Evolutionary conservation across 2,329 filamentous ascomycete genomes (phyloP), one percentile per base, ranked within the genome.

Genomic region (Lachnellula subtilissima): DNA sequence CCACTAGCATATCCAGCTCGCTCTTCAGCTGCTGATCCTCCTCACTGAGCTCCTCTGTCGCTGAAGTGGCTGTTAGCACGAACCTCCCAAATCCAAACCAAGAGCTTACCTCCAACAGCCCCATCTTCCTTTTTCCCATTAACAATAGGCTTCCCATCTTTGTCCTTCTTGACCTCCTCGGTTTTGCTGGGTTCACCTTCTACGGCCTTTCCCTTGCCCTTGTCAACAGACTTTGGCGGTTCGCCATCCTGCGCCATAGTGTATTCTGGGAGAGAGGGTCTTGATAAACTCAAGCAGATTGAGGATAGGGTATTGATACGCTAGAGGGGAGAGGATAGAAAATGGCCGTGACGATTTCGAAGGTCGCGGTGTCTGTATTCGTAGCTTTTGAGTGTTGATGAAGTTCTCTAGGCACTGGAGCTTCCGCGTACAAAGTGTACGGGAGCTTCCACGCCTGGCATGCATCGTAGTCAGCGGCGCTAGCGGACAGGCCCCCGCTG

Each of bases 21-120:
- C 83, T 92, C 80, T 99, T 99, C 70, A 99, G 85, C 78, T 97
- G 92, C 76, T 97, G 92, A 65, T 99, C 94, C 74, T 99, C 94
- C 70, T 99, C 94, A 70, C 83, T 99, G 66, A 99, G 86, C 76
- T 99, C 94, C 76, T 97, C 93, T 77, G 80, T 72, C 69, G 73
- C 75, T 74, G 60, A 45, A 56, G 56, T 32, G 60, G 58, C 51
- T 56, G 69, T 78, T 68, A 78, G 71, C 57, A 58, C 39, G 43
- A 61, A 54, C 49, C 56, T 52, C 53, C 53, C 40, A 42, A 42
- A 25, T 48, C 46, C 42, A 56, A 53, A 22, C 54, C 51, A 58
- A 40, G 25, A 55, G 61, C 67, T 68, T 45, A 76, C 74, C 72
- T 59, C 75, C 74, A 52, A 68, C 58, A 58, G 72, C 74, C 70